Evolutionary conservation across 306 rosid genomes (phyloP), one percentile per base, ranked within the genome.

Genomic region (Sindora glabra): DNA sequence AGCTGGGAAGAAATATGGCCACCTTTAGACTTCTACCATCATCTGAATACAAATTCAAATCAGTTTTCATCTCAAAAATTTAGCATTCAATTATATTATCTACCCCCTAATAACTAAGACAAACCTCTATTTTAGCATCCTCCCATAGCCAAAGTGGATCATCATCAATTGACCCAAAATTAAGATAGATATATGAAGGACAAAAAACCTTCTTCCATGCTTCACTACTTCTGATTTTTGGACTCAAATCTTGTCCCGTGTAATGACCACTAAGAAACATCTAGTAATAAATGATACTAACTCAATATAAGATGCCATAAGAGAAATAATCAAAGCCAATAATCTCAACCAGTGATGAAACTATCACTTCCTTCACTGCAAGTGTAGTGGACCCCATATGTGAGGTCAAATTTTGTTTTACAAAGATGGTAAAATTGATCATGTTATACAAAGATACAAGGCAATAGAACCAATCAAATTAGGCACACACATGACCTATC

Each of bases 121-220:
- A 65, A 50, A 91, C 97, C 96, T 87, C 87, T 45, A 72, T 24
- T 68, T 87, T 87, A 10, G 96, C 95, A 76, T 91, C 85, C 64
- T 85, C 86, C 97, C 97, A 91, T 1, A 91, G 83, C 57, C 4
- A 59, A 47, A 38, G 72, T 1, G 89, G 84, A 58, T 79, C 77
- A 4, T 64, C 74, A 53, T 59, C 76, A 3, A 25, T 16, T 23
- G 77, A 33, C 48, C 83, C 70, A 19, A 82, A 81, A 74, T 91
- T 91, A 9, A 87, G 74, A 65, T 87, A 74, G 36, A 87, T 51
- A 51, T 71, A 91, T 54, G 87, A 67, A 12, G 96, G 97, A 25
- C 97, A 96, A 37, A 73, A 83, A 36, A 91, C 92, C 72, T 91
- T 91, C 80, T 91, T 91, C 97, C 97, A 91, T 5, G 89, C 55